These are phyloP conservation scores for Pilobolus umbonatus DNA, from an alignment of 192 early-diverging fungal species.

Conservation along the genomic window DNA sequence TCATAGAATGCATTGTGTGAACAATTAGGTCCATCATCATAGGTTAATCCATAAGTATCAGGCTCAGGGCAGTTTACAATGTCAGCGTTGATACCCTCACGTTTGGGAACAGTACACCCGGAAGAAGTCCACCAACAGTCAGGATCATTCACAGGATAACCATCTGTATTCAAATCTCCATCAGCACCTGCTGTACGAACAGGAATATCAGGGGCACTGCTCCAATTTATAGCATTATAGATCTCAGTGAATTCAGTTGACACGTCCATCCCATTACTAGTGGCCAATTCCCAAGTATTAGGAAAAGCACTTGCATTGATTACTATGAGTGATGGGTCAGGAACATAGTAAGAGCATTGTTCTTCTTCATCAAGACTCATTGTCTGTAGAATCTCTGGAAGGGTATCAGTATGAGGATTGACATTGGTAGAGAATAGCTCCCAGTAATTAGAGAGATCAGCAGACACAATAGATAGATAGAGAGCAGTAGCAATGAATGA, in stretches of 20 bases:
- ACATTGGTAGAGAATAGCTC: conserved; percentile 7
- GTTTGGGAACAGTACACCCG: conserved; percentile 23
- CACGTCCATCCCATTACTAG: conserved; percentile 29
- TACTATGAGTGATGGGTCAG: conserved; percentile 14
- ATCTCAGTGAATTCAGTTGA: conserved; percentile 34
- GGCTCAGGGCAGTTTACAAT: conserved; percentile 30
- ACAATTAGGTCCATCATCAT: conserved; percentile 58
- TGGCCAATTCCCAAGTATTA: conserved; percentile 24
- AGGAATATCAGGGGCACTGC: conserved; percentile 34
- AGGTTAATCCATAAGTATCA: conserved; percentile 53
- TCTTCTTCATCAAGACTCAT: conserved; percentile 20
- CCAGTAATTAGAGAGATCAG: conserved; percentile 3
- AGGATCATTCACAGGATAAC: conserved; percentile 10
- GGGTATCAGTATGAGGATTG: conserved; percentile 17
- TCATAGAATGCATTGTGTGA: conserved; percentile 40
- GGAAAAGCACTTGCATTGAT: conserved; percentile 20
- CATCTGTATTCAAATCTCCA: conserved; percentile 16
- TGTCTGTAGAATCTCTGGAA: conserved; percentile 30
- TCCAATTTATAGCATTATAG: conserved; percentile 41
- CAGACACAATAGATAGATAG: not conserved
- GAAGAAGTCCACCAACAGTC: conserved; percentile 43
- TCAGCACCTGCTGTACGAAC: conserved; percentile 21
- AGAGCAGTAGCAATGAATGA: conserved; percentile 22
- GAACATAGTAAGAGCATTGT: conserved; percentile 21
- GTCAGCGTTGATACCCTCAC: conserved; percentile 20